Evolutionary conservation across 257 asterid species (phyloP).

Genomic region (Ocimum tenuiflorum): DNA sequence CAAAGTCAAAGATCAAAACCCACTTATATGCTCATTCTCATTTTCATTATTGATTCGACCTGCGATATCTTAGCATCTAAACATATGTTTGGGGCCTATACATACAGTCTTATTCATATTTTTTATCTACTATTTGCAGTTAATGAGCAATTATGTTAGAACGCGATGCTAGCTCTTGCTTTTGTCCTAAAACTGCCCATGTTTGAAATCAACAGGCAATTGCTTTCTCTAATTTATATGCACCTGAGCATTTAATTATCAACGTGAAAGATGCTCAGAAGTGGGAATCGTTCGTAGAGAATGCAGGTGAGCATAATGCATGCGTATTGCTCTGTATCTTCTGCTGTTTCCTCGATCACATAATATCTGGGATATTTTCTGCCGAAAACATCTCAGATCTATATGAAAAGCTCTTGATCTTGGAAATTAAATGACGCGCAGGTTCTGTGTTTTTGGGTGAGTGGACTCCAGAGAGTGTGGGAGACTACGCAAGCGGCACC

Average conservation of each 20-base stretch:
- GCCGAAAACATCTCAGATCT: neutral
- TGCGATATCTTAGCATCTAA: neutral
- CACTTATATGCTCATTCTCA: too few species aligned
- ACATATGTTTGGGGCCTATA: too few species aligned
- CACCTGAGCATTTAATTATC: constrained; percentile 93
- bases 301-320: constrained; percentile 68
- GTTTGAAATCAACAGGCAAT: constrained; percentile 55
- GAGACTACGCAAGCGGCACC: constrained; percentile 74
- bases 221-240: constrained; percentile 75
- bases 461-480: constrained; percentile 15
- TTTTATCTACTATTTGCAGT: too few species aligned
- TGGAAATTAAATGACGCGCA: neutral
- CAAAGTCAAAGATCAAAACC: too few species aligned
- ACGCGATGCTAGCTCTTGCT: too few species aligned
- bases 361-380: neutral
- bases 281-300: constrained; percentile 82
- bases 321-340: neutral
- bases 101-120: too few species aligned
- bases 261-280: constrained; percentile 91
- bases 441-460: constrained; percentile 10
- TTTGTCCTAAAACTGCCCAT: constrained; percentile 10
- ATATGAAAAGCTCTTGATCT: constrained; percentile 9
- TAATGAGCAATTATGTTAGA: too few species aligned
- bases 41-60: too few species aligned
- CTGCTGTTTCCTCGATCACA: neutral